Conservation (phyloP, 1,284 basidiomycete genomes). For the Apiotrichum sp. region DNA sequence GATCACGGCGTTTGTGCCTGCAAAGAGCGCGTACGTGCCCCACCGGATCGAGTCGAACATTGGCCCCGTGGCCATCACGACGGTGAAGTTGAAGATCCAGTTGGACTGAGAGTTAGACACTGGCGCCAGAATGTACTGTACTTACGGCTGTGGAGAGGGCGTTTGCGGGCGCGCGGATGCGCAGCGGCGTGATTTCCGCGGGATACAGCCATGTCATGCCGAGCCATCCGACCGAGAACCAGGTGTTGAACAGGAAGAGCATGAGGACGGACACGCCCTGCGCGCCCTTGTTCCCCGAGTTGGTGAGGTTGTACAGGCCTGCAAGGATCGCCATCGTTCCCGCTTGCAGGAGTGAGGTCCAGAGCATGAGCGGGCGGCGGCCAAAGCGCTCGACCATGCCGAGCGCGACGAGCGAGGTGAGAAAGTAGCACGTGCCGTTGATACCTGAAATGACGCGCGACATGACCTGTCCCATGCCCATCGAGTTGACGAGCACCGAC, state of each 20-base stretch:
- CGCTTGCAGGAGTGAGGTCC: constrained; percentile 25
- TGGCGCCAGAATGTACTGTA: not conserved
- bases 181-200: constrained; percentile 48
- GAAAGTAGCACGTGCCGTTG: constrained; percentile 44
- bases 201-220: constrained; percentile 44
- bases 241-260: constrained; percentile 46
- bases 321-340: constrained; percentile 39
- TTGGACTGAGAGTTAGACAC: constrained; percentile 27
- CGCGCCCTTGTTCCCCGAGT: constrained; percentile 28
- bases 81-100: constrained; percentile 41
- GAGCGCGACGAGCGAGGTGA: constrained; percentile 41
- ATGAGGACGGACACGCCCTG: constrained; percentile 44
- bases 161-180: constrained; percentile 60
- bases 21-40: constrained; percentile 41
- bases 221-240: constrained; percentile 41
- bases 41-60: constrained; percentile 37
- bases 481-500: constrained; percentile 25
- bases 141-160: constrained; percentile 59
- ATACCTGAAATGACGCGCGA: constrained; percentile 39
- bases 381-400: constrained; percentile 37
- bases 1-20: constrained; percentile 32
- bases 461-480: constrained; percentile 32
- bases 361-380: constrained; percentile 40
- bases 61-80: constrained; percentile 37
- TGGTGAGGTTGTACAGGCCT: constrained; percentile 29